Evolutionary conservation across 1,284 basidiomycete species (phyloP).

Genomic region (Trametes sp.): DNA sequence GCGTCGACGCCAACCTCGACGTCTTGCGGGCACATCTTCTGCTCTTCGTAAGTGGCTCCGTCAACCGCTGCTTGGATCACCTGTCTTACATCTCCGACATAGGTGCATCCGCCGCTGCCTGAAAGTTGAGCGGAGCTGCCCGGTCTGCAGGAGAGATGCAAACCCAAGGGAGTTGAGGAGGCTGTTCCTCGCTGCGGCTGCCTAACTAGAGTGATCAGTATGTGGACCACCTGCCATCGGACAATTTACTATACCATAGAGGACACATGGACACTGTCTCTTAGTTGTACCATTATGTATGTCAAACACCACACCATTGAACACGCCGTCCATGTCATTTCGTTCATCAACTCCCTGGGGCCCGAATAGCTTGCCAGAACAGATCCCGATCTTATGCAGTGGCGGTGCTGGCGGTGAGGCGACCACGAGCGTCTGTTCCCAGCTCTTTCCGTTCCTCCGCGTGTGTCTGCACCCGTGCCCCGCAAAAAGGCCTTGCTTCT

Average conservation of each 20-base stretch:
- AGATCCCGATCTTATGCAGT: constrained; percentile 4
- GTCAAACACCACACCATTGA: neutral
- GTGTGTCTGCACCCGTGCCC: no score
- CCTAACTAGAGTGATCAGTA: neutral
- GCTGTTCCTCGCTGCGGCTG: constrained; percentile 33
- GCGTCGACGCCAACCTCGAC: constrained; percentile 35
- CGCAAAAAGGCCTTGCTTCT: constrained; percentile 6
- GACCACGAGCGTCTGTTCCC: constrained; percentile 1
- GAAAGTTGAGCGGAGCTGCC: constrained; percentile 33
- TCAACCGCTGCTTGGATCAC: neutral
- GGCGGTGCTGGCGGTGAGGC: constrained; percentile 6
- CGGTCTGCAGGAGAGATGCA: constrained; percentile 38
- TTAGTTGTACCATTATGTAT: neutral
- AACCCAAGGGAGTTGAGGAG: constrained; percentile 32
- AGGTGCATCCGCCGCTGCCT: constrained; percentile 39
- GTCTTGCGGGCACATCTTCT: constrained; percentile 42
- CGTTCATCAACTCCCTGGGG: neutral
- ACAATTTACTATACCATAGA: neutral
- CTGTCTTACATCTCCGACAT: neutral
- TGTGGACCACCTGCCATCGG: neutral
- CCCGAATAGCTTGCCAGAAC: neutral
- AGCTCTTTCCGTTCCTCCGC: constrained; percentile 3
- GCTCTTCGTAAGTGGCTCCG: constrained; percentile 34
- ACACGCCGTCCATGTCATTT: neutral
- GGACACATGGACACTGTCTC: constrained; percentile 1